phyloP scores from a whole-genome alignment of 768 basidiomycete species.

The Naganishia onofrii region DNA sequence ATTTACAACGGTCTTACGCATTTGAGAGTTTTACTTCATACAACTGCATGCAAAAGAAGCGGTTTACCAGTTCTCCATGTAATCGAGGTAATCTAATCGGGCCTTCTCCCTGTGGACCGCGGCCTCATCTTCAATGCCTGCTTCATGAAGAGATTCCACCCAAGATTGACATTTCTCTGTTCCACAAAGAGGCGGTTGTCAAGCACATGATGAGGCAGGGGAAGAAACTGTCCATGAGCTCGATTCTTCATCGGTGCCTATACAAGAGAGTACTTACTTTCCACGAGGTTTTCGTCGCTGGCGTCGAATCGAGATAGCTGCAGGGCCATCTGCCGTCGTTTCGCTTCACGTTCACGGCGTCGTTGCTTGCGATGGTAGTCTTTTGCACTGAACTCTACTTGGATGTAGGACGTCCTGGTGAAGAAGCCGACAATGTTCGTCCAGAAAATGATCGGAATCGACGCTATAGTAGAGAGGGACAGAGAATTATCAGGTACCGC shows the following conservation, averaged over 20 bases:
- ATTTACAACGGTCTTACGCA: too few species aligned
- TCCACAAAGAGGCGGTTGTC: background rate
- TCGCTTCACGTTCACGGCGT: background rate
- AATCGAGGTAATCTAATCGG: background rate
- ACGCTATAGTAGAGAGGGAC: too few species aligned
- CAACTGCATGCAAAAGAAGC: too few species aligned
- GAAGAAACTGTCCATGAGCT: background rate
- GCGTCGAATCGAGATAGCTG: background rate
- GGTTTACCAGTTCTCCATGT: background rate
- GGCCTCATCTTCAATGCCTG: background rate
- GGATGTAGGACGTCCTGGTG: background rate
- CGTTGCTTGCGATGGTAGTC: background rate
- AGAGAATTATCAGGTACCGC: background rate
- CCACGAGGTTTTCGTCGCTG: background rate
- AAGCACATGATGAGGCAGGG: background rate
- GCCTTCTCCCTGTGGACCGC: background rate
- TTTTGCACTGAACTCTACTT: background rate
- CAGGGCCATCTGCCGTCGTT: background rate
- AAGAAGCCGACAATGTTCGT: background rate
- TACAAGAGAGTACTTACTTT: background rate
- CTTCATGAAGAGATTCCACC: background rate
- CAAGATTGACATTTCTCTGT: background rate
- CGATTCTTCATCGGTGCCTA: background rate
- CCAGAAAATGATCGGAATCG: background rate
- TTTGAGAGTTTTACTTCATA: too few species aligned